These are phyloP conservation scores for Penicillium paradoxum DNA, from an alignment of 495 filamentous ascomycete species.

Conservation along the genomic window DNA sequence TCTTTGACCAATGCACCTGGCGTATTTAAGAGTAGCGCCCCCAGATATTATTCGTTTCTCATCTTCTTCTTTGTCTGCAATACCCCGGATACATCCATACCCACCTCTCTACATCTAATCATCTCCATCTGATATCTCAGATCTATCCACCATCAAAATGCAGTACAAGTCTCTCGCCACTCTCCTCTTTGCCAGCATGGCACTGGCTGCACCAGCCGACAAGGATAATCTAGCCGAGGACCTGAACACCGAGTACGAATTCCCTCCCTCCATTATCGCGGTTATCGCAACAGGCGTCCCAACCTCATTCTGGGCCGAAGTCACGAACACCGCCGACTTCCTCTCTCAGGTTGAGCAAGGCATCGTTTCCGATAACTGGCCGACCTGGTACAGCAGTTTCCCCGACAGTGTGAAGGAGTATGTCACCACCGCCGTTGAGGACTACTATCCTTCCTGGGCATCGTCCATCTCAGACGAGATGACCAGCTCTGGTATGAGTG, in stretches of 20 bases:
- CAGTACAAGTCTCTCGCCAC: constrained; percentile 21
- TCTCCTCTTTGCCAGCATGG: constrained; percentile 16
- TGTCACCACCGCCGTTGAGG: constrained; percentile 12
- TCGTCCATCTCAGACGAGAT: neutral
- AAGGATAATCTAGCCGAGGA: neutral
- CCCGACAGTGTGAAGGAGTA: constrained; percentile 18
- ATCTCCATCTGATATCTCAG: neutral
- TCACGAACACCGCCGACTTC: constrained; percentile 6
- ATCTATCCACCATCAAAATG: constrained; percentile 11
- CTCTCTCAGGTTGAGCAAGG: constrained; percentile 8
- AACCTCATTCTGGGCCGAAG: constrained; percentile 9
- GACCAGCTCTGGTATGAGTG: neutral
- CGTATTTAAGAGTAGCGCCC: constrained; percentile 1
- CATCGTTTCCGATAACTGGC: constrained; percentile 12
- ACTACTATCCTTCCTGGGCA: constrained; percentile 8
- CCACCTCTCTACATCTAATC: neutral
- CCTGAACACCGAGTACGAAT: neutral
- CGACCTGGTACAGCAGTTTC: constrained; percentile 20
- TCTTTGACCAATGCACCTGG: neutral
- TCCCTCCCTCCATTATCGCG: constrained; percentile 10
- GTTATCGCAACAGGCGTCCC: constrained; percentile 19
- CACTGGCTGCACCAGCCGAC: constrained; percentile 16
- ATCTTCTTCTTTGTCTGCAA: neutral
- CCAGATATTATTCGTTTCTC: neutral
- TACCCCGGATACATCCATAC: neutral